These are phyloP conservation scores for Starmerella scarabaei DNA, from an alignment of 805 yeast species.

Conservation along the genomic window DNA sequence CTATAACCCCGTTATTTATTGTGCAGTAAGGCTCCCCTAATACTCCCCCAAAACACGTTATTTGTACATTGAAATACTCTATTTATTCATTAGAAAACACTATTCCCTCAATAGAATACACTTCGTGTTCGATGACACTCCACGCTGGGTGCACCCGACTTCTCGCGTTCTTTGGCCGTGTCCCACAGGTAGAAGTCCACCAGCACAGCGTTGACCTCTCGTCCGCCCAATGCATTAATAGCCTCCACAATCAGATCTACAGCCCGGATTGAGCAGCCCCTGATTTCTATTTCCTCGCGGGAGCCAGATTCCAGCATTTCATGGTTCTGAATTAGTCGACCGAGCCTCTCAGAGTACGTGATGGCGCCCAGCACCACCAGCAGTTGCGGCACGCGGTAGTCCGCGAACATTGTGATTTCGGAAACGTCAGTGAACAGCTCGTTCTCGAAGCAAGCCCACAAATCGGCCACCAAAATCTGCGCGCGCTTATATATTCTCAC, in stretches of 20 bases:
- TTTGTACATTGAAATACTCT: background rate
- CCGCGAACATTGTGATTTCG: conserved; percentile 35
- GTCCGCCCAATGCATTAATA: conserved; percentile 19
- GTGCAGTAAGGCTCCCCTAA: background rate
- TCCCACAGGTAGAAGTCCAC: conserved; percentile 36
- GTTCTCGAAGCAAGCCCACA: conserved; percentile 35
- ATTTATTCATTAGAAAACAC: background rate
- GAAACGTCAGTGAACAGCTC: conserved; percentile 30
- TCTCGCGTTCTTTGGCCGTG: conserved; percentile 31
- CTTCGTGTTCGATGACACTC: conserved; percentile 30
- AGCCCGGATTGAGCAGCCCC: conserved; percentile 33
- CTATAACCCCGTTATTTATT: conserved; percentile 2
- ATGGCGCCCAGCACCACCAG: conserved; percentile 29
- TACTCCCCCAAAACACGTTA: too few species aligned
- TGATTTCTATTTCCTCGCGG: conserved; percentile 30
- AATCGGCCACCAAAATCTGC: conserved; percentile 32
- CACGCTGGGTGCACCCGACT: conserved; percentile 22
- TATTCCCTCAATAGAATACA: conserved; percentile 24
- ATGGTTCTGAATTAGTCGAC: conserved; percentile 16
- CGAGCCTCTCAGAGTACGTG: conserved; percentile 25
- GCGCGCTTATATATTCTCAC: conserved; percentile 32
- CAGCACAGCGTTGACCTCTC: conserved; percentile 28
- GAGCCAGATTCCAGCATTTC: conserved; percentile 25
- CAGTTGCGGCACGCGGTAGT: conserved; percentile 36
- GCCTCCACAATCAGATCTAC: conserved; percentile 28